These are phyloP conservation scores for Dothiorella sarmentorum DNA, from an alignment of 2,329 filamentous ascomycete genomes.

Conservation along the genomic window DNA sequence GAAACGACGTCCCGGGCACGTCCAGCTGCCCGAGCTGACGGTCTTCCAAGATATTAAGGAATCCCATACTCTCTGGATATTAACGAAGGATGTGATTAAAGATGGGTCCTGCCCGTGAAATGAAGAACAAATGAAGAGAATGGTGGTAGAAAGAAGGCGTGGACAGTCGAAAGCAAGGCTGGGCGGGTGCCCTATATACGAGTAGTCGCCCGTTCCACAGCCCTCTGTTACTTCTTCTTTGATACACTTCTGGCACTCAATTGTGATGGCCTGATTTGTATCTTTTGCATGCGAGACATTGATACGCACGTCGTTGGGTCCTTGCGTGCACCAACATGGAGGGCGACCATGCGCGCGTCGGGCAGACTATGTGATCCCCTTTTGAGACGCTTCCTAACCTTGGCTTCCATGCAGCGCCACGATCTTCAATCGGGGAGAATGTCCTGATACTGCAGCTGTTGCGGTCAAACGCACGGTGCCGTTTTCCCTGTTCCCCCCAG, in stretches of 20 bases:
- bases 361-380: too few relatives aligned
- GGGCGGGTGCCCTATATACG: background rate
- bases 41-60: slow-evolving; percentile 35
- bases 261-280: slow-evolving; percentile 2
- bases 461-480: too few relatives aligned
- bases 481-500: too few relatives aligned
- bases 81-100: background rate
- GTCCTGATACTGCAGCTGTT: too few relatives aligned
- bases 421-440: too few relatives aligned
- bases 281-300: background rate
- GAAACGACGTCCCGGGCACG: slow-evolving; percentile 35
- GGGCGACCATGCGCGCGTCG: too few relatives aligned
- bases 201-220: background rate
- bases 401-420: too few relatives aligned
- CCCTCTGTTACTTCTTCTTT: background rate
- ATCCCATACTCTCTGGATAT: slow-evolving; percentile 26
- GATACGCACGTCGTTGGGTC: slow-evolving; percentile 5
- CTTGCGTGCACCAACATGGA: background rate
- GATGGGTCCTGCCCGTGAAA: background rate
- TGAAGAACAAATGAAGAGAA: background rate
- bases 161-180: background rate
- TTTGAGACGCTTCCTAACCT: too few relatives aligned
- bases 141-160: background rate
- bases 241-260: background rate
- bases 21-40: slow-evolving; percentile 27